Evolutionary conservation across 306 rosid species (phyloP).

Genomic region (Cercis canadensis): DNA sequence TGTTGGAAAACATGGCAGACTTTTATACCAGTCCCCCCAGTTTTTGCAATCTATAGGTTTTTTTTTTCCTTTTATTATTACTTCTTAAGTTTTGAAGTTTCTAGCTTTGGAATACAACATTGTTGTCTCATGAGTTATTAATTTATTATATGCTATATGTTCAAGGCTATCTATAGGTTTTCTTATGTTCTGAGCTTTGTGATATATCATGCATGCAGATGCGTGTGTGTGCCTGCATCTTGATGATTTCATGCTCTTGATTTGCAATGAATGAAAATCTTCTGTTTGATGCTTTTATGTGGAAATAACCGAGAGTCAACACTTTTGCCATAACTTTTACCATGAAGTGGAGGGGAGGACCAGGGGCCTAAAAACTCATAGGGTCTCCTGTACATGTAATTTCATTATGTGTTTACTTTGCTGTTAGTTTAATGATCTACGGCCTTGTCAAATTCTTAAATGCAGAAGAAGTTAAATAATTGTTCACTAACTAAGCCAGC

Average conservation of each 20-base stretch:
- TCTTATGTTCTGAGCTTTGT: not conserved
- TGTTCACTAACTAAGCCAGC: not conserved
- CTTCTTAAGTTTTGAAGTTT: not conserved
- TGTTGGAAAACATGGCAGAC: not conserved
- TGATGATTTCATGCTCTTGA: not conserved
- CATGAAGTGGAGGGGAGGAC: constrained; percentile 32
- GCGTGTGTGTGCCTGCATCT: not conserved
- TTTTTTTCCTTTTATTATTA: not conserved
- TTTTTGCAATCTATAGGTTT: not conserved
- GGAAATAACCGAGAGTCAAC: not conserved
- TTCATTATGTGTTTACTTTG: not conserved
- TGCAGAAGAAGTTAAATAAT: not conserved
- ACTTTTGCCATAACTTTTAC: constrained; percentile 34
- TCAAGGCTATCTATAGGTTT: not conserved
- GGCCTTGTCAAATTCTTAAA: constrained; percentile 18
- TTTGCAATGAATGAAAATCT: not conserved
- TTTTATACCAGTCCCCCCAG: not conserved
- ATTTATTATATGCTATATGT: not conserved
- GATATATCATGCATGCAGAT: not conserved
- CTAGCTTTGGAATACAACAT: not conserved
- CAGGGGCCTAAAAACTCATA: constrained; percentile 24
- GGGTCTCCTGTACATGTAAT: not conserved
- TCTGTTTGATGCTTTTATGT: not conserved
- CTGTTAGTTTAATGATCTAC: constrained; percentile 2
- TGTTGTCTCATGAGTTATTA: not conserved